A percentile compares a stretch with the other conserved stretches of the same genome.
phyloP scores from a whole-genome alignment of 2,329 filamentous ascomycete species.

The Penicillium sp. region DNA sequence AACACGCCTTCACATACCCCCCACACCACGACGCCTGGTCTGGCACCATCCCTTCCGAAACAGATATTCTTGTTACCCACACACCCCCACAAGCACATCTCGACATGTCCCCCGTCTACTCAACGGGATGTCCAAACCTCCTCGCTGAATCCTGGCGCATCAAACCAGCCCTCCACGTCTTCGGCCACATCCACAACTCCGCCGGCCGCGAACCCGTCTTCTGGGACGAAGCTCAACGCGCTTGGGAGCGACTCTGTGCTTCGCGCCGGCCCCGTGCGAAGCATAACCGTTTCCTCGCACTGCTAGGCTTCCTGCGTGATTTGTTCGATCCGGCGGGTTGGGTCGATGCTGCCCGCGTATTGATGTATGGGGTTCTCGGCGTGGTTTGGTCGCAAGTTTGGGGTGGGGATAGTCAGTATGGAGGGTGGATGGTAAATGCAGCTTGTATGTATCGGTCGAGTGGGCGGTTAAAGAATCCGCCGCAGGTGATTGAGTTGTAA shows the following conservation, averaged over 20 bases:
- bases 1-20: conserved; percentile 79
- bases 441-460: conserved; percentile 49
- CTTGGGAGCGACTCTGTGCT: conserved; percentile 69
- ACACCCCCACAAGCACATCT: conserved; percentile 75
- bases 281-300: conserved; percentile 25
- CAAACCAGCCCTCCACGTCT: conserved; percentile 76
- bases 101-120: conserved; percentile 59
- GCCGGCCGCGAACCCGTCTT: conserved; percentile 71
- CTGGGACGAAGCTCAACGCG: conserved; percentile 74
- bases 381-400: conserved; percentile 66
- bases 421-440: conserved; percentile 64
- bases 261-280: conserved; percentile 36
- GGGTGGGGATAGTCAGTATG: conserved; percentile 55
- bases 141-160: conserved; percentile 75
- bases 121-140: conserved; percentile 72
- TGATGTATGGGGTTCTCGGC: conserved; percentile 58
- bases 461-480: conserved; percentile 41
- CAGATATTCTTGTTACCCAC: conserved; percentile 81
- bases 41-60: conserved; percentile 69
- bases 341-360: conserved; percentile 56
- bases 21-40: conserved; percentile 71
- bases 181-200: conserved; percentile 82
- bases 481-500: conserved; percentile 42
- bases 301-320: conserved; percentile 39
- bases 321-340: conserved; percentile 42